Percentiles rank a stretch among this genome's conserved stretches.
phyloP scores from a whole-genome alignment of 148 eudicot genomes.

The Silene latifolia region DNA sequence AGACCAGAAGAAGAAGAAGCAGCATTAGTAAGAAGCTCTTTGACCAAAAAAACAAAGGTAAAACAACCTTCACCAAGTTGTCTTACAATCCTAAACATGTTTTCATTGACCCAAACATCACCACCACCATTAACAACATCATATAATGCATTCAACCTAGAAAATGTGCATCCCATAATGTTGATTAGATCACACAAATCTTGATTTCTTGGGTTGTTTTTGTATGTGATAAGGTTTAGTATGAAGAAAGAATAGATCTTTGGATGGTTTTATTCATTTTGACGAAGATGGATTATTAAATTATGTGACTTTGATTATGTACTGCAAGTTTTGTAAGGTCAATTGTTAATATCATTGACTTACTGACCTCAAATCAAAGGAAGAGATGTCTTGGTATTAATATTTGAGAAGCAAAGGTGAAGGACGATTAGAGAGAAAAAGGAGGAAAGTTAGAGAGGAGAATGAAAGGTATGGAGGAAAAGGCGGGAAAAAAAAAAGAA shows the following conservation, averaged over 20 bases:
- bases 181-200: conserved; percentile 20
- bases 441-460: too few relatives aligned
- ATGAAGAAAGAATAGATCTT: not conserved
- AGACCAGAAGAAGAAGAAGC: conserved; percentile 52
- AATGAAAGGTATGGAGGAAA: too few relatives aligned
- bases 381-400: too few relatives aligned
- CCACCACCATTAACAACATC: conserved; percentile 83
- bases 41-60: conserved; percentile 83
- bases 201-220: not conserved
- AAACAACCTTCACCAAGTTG: conserved; percentile 98
- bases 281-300: too few relatives aligned
- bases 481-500: too few relatives aligned
- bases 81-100: conserved; percentile 63
- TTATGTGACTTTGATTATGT: too few relatives aligned
- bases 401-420: too few relatives aligned
- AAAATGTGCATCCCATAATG: conserved; percentile 88
- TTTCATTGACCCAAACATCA: conserved; percentile 97
- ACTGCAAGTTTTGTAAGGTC: too few relatives aligned
- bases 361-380: too few relatives aligned
- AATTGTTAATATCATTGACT: too few relatives aligned
- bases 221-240: not conserved
- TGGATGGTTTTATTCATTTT: too few relatives aligned
- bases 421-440: too few relatives aligned
- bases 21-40: conserved; percentile 61
- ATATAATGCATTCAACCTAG: conserved; percentile 86